Evolutionary conservation across 2,329 filamentous ascomycete species (phyloP), one percentile per base, ranked within the genome.

Genomic region (Colletotrichum costaricense): DNA sequence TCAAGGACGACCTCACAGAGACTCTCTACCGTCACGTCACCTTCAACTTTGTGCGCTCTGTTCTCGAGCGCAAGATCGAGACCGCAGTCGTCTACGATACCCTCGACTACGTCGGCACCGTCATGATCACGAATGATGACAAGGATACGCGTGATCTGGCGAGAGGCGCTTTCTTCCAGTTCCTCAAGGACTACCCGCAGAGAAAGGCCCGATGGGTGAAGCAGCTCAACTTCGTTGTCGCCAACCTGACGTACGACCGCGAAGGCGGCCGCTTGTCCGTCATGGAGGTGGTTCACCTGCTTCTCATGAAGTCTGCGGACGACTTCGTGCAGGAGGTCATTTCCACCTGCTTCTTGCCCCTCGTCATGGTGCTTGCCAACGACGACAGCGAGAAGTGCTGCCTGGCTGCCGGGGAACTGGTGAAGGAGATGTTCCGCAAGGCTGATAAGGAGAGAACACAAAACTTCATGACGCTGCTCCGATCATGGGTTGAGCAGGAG

Each of bases 61-160:
- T 98, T 30, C 90, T 99, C 79, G 93, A 94, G 66, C 91, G 95
- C 22, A 96, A 93, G 80, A 88, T 98, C 56, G 90, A 98, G 78
- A 95, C 97, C 8, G 93, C 95, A 0, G 89, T 93, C 55, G 92
- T 99, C 35, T 99, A 99, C 80, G 96, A 98, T 79, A 93, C 93
- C 9, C 89, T 98, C 75, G 97, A 99, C 80, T 92, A 95, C 78
- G 93, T 97, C 35, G 94, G 95, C 59, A 92, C 90, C 4, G 93
- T 98, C 81, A 98, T 98, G 95, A 93, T 99, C 69, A 98, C 94
- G 57, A 98, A 98, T 80, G 94, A 98, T 75, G 95, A 97, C 77
- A 93, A 93, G 77, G 92, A 93, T 76, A 96, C 96, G 2, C 91
- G 97, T 65, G 95, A 98, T 80, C 87, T 97, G 49, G 95, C 96